Conservation (phyloP, 371 early-diverging fungal species). For the Mortierella sp. region DNA sequence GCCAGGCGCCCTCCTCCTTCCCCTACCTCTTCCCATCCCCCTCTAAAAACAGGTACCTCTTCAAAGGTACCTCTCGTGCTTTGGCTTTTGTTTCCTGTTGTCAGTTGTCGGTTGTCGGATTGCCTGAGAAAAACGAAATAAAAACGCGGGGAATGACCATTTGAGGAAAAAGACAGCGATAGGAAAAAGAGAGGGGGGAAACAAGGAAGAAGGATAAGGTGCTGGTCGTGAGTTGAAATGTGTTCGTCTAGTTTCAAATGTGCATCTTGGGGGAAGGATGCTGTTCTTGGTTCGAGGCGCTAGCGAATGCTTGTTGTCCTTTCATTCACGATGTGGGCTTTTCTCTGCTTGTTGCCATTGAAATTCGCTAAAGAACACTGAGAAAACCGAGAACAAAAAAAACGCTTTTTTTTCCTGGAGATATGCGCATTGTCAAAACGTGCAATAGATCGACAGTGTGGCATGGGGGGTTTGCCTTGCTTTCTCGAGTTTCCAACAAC, state of each 20-base stretch:
- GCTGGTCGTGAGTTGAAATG: not conserved
- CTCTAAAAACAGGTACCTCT: not conserved
- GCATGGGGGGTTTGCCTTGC: too few species aligned
- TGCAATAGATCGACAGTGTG: not conserved
- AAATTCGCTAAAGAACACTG: too few species aligned
- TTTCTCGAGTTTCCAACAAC: not conserved
- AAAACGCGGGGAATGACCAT: conserved; percentile 31
- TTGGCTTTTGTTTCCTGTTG: not conserved
- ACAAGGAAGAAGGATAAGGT: not conserved
- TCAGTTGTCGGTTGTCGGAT: not conserved
- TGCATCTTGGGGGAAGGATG: not conserved
- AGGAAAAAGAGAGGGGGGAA: not conserved
- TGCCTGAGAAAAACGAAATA: not conserved
- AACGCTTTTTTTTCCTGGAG: not conserved
- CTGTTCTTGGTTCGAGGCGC: too few species aligned
- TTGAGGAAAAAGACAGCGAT: conserved; percentile 7
- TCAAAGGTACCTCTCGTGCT: not conserved
- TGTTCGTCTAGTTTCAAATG: not conserved
- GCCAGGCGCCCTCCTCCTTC: not conserved
- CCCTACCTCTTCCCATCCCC: not conserved
- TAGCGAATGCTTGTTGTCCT: too few species aligned
- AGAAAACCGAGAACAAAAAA: not conserved
- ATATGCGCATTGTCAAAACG: not conserved
- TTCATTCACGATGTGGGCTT: too few species aligned
- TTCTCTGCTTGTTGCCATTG: too few species aligned